Percentiles rank a stretch among this genome's conserved stretches.
phyloP scores from a whole-genome alignment of 2,329 filamentous ascomycete species.

The Colletotrichum plurivorum region DNA sequence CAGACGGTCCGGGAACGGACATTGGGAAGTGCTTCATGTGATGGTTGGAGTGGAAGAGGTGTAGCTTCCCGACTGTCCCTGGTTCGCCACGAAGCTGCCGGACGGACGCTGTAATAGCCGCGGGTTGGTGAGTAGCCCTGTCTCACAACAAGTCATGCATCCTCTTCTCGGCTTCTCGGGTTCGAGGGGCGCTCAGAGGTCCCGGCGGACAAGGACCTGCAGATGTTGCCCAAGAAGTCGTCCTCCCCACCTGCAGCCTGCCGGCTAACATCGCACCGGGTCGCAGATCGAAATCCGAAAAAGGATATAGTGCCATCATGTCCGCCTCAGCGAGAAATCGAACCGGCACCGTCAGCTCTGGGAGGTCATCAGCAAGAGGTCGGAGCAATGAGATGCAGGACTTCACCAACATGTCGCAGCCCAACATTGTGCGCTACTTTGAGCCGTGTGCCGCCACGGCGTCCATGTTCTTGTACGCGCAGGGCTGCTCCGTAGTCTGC shows the following conservation, averaged over 20 bases:
- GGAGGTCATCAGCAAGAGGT: constrained; percentile 64
- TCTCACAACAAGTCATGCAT: constrained; percentile 50
- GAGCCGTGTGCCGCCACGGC: constrained; percentile 93
- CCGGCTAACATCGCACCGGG: constrained; percentile 46
- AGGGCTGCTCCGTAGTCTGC: constrained; percentile 86
- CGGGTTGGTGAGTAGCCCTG: constrained; percentile 57
- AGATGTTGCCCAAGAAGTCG: constrained; percentile 43
- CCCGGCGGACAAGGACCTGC: constrained; percentile 34
- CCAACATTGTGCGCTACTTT: constrained; percentile 71
- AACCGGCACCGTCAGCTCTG: constrained; percentile 71
- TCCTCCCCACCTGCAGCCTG: constrained; percentile 41
- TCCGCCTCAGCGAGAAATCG: constrained; percentile 71
- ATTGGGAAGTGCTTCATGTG: constrained; percentile 51
- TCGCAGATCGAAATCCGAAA: constrained; percentile 44
- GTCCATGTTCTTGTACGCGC: constrained; percentile 89
- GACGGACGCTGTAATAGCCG: constrained; percentile 42
- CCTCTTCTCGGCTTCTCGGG: constrained; percentile 31
- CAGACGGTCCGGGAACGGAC: constrained; percentile 49
- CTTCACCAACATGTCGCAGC: constrained; percentile 64
- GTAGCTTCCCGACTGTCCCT: constrained; percentile 48
- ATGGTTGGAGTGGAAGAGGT: constrained; percentile 53
- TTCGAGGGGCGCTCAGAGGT: constrained; percentile 39
- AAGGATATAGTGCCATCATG: constrained; percentile 65
- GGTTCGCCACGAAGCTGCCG: constrained; percentile 42
- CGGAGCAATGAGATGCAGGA: constrained; percentile 63